These are phyloP conservation scores for Apiospora malaysiana DNA, from an alignment of 2,329 filamentous ascomycete genomes.

Conservation along the genomic window DNA sequence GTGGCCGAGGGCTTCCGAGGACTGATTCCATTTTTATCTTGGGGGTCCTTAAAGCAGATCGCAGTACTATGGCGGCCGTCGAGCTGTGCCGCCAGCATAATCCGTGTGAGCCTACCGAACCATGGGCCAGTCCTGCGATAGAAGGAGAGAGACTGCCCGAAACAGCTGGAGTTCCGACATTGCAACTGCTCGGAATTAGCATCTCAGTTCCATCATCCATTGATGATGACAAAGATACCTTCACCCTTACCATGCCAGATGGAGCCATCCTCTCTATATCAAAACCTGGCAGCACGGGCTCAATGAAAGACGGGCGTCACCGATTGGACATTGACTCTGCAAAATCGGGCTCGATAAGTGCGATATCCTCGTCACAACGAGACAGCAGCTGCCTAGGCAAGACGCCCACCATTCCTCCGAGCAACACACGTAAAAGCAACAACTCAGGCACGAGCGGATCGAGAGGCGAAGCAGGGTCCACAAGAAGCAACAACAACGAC, in stretches of 20 bases:
- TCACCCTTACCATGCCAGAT: background rate
- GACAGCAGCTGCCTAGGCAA: background rate
- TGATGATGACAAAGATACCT: background rate
- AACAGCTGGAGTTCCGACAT: background rate
- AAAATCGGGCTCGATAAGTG: background rate
- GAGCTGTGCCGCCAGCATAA: background rate
- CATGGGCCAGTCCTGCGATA: background rate
- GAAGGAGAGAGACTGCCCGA: background rate
- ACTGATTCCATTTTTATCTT: background rate
- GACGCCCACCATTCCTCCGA: background rate
- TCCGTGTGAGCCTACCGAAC: background rate
- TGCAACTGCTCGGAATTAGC: background rate
- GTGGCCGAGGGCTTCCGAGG: background rate
- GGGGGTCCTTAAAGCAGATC: background rate
- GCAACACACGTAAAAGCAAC: background rate
- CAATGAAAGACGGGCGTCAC: background rate
- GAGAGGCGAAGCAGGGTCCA: too few relatives aligned
- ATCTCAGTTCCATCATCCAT: background rate
- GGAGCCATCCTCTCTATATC: background rate
- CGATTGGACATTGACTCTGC: background rate
- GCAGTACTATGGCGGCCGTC: background rate
- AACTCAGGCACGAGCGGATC: background rate
- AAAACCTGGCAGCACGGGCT: too few relatives aligned
- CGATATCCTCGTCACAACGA: background rate
- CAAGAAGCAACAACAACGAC: background rate